Base-by-base conservation (phyloP, 1,284 basidiomycete genomes). In the Leucoagaricus sp. region DNA sequence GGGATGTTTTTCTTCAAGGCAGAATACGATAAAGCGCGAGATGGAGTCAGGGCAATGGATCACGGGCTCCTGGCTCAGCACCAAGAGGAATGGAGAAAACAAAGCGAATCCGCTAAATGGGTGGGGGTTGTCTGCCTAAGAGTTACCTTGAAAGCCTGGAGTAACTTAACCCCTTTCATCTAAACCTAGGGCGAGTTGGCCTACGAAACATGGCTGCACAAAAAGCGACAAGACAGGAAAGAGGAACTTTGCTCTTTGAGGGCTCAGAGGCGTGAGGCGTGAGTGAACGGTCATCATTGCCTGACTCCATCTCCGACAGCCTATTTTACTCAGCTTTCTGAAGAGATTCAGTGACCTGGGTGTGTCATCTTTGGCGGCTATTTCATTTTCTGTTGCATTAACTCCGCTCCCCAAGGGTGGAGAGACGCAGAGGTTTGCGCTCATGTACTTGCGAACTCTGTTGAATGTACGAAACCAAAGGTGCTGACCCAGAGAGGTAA, bases 11-110 rank as follows among this genome's bases (percentile, higher is more conserved):
- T n/a, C 36, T 28, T 50, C 12, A 50, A 50, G 25, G 21, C 49
- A 10, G 49, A 50, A 41, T 50, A 50, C 40, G 49, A 50, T 8
- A 23, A 50, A n/a, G 36, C 40, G 15, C 49, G 17, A 40, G 29
- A 21, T 4, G 28, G 17, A 12, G 34, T 25, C 10, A 21, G 12
- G 21, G 40, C 7, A n/a, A 25, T 50, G 36, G 34, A n/a, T 15
- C 21, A 26, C 25, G 49, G 40, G 15, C 13, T 19, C 12, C 36
- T 50, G 10, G 1, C 25, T n/a, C 25, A 26, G n/a, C 34, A 40
- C 12, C 49, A 38, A 36, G 26, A 40, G 17, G 49, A 38, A 40
- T 36, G 49, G 23, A 40, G n/a, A 50, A 19, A 50, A 21, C 9
- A 15, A 1, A 13, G 7, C 25, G 36, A 50, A 13, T 33, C 12